Evolutionary conservation across 352 stramenopile species (phyloP), one percentile per base, ranked within the genome.

Genomic region (Pseudoperonospora humuli): DNA sequence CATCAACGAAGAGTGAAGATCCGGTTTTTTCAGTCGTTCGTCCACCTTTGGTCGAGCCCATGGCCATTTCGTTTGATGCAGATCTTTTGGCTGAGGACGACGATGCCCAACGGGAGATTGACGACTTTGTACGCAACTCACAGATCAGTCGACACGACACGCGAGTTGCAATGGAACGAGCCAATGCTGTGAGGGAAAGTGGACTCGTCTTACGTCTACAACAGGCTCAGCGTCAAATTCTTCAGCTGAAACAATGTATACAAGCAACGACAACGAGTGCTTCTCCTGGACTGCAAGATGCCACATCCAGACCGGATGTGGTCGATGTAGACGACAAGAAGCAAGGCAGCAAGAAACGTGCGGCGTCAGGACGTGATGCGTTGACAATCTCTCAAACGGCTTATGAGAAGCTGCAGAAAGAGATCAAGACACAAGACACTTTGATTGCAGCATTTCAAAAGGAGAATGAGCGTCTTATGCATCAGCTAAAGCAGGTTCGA

Each of bases 381-480:
- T 40, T 31, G 5, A 26, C 3, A 18, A 34, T 53, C 13, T 53
- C 52, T 3, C 28, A 50, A 19, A 29, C 18, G 24, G 37, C 47
- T 4, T 58, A 58, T 14, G 39, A 11, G 11, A 59, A 59, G 5
- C 54, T 86, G 13, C 49, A 73, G 29, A 80, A 85, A 38, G 73
- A 85, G 40, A 73, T 85, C 21, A 65, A 81, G 52, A 81, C 71
- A 0, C 81, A 93, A 60, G 78, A 91, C 29, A 70, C 43, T 9
- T 60, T 91, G 17, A 90, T 93, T 45, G 61, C 74, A 46, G 81
- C 73, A 0, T 93, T 81, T 45, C 81, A 91, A 54, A 70, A 71
- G 28, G 81, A 93, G 34, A 93, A 93, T 38, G 75, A 91, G 23
- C 73, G 79, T 18, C 48, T 93, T 1, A 93, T 91, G 81, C 68